Conservation (phyloP, 805 yeast species). For the Starmerella stellata region DNA sequence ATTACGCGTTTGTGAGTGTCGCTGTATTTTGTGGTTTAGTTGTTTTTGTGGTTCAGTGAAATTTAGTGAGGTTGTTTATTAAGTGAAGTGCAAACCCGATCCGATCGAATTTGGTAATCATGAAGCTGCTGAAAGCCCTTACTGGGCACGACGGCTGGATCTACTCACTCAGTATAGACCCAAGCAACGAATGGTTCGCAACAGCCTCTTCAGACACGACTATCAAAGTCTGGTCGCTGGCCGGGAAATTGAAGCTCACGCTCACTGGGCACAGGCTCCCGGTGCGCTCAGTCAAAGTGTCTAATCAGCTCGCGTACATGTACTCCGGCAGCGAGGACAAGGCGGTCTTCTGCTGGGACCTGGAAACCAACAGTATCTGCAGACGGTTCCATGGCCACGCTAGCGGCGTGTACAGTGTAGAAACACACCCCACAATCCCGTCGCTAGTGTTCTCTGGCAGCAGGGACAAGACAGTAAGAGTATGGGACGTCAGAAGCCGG, state of each 20-base stretch:
- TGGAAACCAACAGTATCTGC: constrained; percentile 64
- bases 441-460: constrained; percentile 64
- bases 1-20: too few species aligned
- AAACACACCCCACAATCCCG: constrained; percentile 74
- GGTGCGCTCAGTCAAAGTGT: constrained; percentile 57
- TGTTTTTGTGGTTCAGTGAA: neutral
- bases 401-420: constrained; percentile 71
- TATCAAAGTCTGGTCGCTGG: constrained; percentile 81
- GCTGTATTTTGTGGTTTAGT: too few species aligned
- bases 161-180: constrained; percentile 62
- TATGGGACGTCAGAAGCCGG: constrained; percentile 86
- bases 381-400: constrained; percentile 89
- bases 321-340: constrained; percentile 90
- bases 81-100: too few species aligned
- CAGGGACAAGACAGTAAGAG: constrained; percentile 64
- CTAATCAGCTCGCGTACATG: constrained; percentile 65
- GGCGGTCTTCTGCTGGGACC: constrained; percentile 86
- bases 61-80: neutral
- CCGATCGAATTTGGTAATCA: too few species aligned
- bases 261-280: constrained; percentile 85
- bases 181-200: constrained; percentile 77
- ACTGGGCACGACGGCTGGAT: constrained; percentile 93
- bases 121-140: constrained; percentile 29
- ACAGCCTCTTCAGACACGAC: constrained; percentile 82
- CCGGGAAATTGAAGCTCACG: constrained; percentile 47